Evolutionary conservation across 805 yeast genomes (phyloP), one percentile per base, ranked within the genome.

Genomic region (Teunomyces stri): DNA sequence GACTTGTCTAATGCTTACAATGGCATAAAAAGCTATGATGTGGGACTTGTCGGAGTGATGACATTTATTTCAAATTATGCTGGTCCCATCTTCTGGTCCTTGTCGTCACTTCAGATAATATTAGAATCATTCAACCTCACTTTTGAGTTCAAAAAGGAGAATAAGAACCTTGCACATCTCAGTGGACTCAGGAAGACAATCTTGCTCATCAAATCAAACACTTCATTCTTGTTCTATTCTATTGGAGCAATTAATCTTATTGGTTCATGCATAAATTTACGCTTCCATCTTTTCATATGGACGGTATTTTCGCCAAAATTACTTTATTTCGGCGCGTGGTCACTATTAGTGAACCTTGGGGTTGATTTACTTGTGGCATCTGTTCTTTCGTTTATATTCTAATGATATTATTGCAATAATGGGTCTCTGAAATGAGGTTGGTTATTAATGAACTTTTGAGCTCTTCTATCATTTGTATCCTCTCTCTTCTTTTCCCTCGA

Each of bases 231-330:
- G 1, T 87, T 84, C 57, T 87, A 86, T 61, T 69, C 85, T 1
- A 52, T 84, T 1, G 70, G 83, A 7, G 85, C 87, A 1, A 56
- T 79, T 2, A 77, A 79, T 38, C 75, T 89, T 43, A 61, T 87
- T 37, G 68, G 71, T 0, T 85, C 97, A 11, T 94, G 98, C 62
- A 75, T 77, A 43, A 72, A 79, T 16, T 74, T 91, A 55, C 75
- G 96, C 55, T 87, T 84, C 59, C 99, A 94, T 64, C 72, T 94
- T 47, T 94, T 94, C 62, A 87, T 94, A 7, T 94, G 99, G 99
- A 91, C 98, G 1, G 99, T 94, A 6, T 94, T 94, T 69, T 87
- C 96, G 44, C 99, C 99, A 1, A 92, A 91, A 59, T 64, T 94
- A 4, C 75, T 95, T 30, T 94, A 85, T 62, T 84, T 85, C 54